Evolutionary conservation across 2,329 filamentous ascomycete species (phyloP).

Genomic region (Aspergillus hortae): DNA sequence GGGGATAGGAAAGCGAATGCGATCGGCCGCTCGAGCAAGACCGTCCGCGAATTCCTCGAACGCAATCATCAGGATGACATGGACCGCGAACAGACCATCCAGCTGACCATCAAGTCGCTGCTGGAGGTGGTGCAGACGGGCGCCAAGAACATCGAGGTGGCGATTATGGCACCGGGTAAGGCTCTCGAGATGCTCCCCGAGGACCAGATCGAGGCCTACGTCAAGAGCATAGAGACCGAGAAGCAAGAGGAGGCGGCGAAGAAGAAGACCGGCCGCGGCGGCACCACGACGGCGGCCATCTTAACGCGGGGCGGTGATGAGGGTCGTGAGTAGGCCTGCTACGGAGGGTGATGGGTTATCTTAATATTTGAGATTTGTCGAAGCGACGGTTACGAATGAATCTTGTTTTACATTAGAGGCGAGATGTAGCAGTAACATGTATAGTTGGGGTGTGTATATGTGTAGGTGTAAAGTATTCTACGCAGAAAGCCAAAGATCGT

Average conservation of each 20-base stretch:
- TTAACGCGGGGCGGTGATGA: constrained; percentile 59
- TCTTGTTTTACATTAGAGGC: constrained; percentile 7
- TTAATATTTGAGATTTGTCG: constrained; percentile 1
- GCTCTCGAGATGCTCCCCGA: constrained; percentile 87
- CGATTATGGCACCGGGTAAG: constrained; percentile 93
- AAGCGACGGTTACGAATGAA: background rate
- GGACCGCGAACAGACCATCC: constrained; percentile 93
- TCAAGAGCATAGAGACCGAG: constrained; percentile 98
- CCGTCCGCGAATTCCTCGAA: constrained; percentile 96
- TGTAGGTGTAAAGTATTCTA: background rate
- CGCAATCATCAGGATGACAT: constrained; percentile 98
- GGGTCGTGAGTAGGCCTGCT: constrained; percentile 10
- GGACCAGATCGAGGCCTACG: constrained; percentile 94
- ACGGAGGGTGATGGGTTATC: constrained; percentile 5
- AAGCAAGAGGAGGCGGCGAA: constrained; percentile 98
- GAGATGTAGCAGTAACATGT: background rate
- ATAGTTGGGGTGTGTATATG: background rate
- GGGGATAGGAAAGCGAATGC: constrained; percentile 89
- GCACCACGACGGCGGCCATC: constrained; percentile 60
- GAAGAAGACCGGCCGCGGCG: constrained; percentile 73
- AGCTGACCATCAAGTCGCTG: constrained; percentile 95
- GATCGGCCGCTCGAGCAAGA: constrained; percentile 97
- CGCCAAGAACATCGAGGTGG: constrained; percentile 99
- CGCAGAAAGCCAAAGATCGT: constrained; percentile 20
- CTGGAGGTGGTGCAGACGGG: constrained; percentile 97